Evolutionary conservation across 2,329 filamentous ascomycete genomes (phyloP).

Genomic region (Scedosporium apiospermum): DNA sequence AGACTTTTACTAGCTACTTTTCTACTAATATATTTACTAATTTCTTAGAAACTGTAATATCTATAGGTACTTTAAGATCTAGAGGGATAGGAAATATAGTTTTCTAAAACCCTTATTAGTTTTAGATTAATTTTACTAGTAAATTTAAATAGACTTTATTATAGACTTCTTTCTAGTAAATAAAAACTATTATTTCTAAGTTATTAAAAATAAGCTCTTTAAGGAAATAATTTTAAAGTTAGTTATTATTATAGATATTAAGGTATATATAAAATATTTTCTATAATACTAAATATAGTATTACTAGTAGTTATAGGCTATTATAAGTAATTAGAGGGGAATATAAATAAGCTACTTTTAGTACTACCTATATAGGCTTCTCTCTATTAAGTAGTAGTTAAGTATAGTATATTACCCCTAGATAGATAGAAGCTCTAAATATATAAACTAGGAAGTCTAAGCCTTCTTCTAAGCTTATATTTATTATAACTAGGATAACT

Average conservation of each 20-base stretch:
- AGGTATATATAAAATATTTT: background rate
- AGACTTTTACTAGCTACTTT: no score
- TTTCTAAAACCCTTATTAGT: background rate
- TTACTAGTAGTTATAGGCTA: background rate
- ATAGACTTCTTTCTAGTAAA: background rate
- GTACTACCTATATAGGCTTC: background rate
- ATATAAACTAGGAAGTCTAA: background rate
- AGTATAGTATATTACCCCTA: background rate
- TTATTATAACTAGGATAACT: background rate
- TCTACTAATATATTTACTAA: background rate
- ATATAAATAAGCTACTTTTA: background rate
- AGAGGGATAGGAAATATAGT: background rate
- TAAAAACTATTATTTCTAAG: no score
- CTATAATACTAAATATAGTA: background rate
- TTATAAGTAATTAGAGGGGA: background rate
- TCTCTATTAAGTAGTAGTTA: background rate
- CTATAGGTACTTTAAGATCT: slow-evolving; percentile 11
- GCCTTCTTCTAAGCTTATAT: background rate
- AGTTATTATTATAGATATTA: background rate
- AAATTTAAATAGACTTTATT: background rate
- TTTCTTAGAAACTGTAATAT: background rate
- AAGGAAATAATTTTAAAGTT: background rate
- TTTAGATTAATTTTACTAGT: background rate
- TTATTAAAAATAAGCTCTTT: background rate
- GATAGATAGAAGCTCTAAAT: background rate